Conservation (phyloP, 2,329 filamentous ascomycete genomes). For the Macrophomina phaseolina region DNA sequence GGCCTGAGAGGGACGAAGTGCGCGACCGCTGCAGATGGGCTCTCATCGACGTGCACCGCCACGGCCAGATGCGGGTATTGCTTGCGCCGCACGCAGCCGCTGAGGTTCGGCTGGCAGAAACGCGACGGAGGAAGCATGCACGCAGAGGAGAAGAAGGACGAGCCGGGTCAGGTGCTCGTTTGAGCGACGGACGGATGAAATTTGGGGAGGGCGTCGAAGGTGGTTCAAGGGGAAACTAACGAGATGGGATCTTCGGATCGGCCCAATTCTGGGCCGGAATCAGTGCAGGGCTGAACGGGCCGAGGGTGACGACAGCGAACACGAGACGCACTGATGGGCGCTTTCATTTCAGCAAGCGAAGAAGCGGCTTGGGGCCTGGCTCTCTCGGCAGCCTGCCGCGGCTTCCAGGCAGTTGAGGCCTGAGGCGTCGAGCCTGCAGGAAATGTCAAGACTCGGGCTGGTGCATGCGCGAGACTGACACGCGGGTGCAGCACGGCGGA, state of each 20-base stretch:
- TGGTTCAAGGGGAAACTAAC: not conserved
- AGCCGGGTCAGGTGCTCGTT: not conserved
- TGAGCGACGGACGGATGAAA: not conserved
- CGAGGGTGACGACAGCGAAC: constrained; percentile 9
- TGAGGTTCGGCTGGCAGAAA: not conserved
- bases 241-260: constrained; percentile 12
- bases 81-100: not conserved
- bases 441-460: not conserved
- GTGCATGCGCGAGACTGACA: not conserved
- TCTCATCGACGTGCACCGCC: not conserved
- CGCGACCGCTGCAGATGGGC: constrained; percentile 1
- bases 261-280: not conserved
- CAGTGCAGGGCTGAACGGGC: constrained; percentile 2
- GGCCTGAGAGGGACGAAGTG: not conserved
- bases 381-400: not conserved
- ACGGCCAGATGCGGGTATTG: not conserved
- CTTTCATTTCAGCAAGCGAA: constrained; percentile 9
- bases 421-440: not conserved
- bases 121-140: not conserved
- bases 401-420: not conserved
- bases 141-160: too few relatives aligned
- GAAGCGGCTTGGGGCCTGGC: not conserved
- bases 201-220: not conserved
- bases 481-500: constrained; percentile 11
- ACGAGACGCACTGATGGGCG: constrained; percentile 4